Base-by-base conservation (phyloP, 805 yeast species). In the Suhomyces emberorum region DNA sequence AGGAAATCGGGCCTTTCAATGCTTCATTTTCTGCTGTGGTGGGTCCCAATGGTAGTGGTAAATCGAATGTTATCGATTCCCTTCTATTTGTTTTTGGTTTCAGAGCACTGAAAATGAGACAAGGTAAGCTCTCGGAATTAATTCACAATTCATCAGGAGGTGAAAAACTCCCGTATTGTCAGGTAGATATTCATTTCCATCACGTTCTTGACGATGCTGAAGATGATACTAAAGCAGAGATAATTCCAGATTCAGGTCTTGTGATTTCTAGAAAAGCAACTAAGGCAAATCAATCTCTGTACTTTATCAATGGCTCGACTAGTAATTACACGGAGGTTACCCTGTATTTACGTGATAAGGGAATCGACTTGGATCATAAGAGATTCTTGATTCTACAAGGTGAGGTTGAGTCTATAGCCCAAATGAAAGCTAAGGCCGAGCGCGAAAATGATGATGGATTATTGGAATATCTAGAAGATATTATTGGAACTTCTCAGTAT, bases 21-120 rank as follows among this genome's bases (percentile, higher is more conserved):
- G 64, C 89, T 24, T 87, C 95, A 4, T 95, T 93, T 54, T 86
- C 96, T 8, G 98, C 99, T 0, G 95, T 93, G 8, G 97, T 93
- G 10, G 99, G 99, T 0, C 98, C 98, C 4, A 93, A 93, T 58
- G 99, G 99, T 7, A 84, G 96, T 9, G 99, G 99, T 2, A 93
- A 93, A 61, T 89, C 98, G 11, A 93, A 95, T 54, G 97, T 93
- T 46, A 93, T 93, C 58, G 98, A 95, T 58, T 88, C 97, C 4
- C 79, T 93, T 72, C 73, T 95, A 22, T 93, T 93, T 59, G 98
- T 95, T 1, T 93, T 93, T 66, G 99, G 99, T 0, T 93, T 93
- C 63, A 71, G 98, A 40, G 98, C 98, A 0, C 79, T 80, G 55
- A 93, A 95, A 57, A 88, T 93, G 96, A 81, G 99, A 54, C 99